Base-by-base conservation (phyloP, 2,329 filamentous ascomycete species). In the Penicillium hordei region DNA sequence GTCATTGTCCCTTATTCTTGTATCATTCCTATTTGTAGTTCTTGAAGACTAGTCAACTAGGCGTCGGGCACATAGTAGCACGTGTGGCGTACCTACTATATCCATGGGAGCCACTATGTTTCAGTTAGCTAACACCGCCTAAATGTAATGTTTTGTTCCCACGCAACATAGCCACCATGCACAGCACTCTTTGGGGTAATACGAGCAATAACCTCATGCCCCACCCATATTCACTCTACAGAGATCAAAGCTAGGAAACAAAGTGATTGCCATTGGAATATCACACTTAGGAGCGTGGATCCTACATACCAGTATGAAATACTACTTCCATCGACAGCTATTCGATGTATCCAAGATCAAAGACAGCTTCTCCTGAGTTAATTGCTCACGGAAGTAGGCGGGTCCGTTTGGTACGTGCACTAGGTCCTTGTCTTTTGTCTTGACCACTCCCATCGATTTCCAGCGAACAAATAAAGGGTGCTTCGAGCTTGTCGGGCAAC, bases 251-350 rank as follows among this genome's bases (percentile, higher is more conserved):
- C 7, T 12, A 15, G 21, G 3, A 15, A 3, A 27, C 2, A 0
- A 9, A 17, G 13, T 40, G 9, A 15, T 19, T n/a, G 1, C 7
- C 4, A n/a, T 38, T n/a, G 3, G 4, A 13, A 12, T 31, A 15
- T 10, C 1, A 38, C 17, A 12, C 15, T n/a, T 49, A 36, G 21
- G 21, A 19, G 21, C 34, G 4, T 21, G 48, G 4, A 25, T 49
- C 19, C 23, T 4, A 27, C 3, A 39, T 27, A 12, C 19, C 12
- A 29, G 48, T 29, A 19, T 29, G 23, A 17, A 21, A 50, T 29
- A 40, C n/a, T 29, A 40, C n/a, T 29, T 29, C 48, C n/a, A 21
- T 40, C 5, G 25, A 50, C 7, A 50, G 21, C n/a, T 25, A 50
- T 17, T 5, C 5, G 5, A 25, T 50, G n/a, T 29, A 50, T 3